Percentiles rank a stretch among this genome's conserved stretches.
phyloP scores from a whole-genome alignment of 2,329 filamentous ascomycete species.

The Botryotinia narcissicola region DNA sequence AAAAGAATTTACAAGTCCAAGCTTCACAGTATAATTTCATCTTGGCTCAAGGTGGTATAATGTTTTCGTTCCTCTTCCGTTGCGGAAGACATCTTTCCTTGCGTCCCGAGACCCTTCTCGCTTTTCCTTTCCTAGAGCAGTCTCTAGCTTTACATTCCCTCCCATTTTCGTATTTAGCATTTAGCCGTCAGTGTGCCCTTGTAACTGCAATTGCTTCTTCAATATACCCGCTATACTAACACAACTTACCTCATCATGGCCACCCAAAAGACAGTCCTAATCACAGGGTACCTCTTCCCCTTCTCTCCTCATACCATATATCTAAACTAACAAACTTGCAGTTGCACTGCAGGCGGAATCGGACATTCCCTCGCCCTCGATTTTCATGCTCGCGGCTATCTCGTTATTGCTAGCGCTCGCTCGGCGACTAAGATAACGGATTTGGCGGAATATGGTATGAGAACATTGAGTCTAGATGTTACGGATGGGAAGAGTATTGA shows the following conservation, averaged over 20 bases:
- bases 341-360: slow-evolving; percentile 40
- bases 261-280: neutral
- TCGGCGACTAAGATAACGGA: slow-evolving; percentile 39
- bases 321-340: neutral
- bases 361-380: slow-evolving; percentile 43
- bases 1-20: neutral
- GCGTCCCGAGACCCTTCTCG: neutral
- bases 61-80: neutral
- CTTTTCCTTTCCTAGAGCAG: neutral
- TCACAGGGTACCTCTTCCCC: neutral
- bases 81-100: neutral
- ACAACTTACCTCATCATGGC: neutral
- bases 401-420: slow-evolving; percentile 45
- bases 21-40: neutral
- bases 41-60: neutral
- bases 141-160: neutral
- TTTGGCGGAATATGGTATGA: slow-evolving; percentile 36
- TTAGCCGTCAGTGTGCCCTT: neutral
- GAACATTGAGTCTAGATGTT: slow-evolving; percentile 45
- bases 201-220: neutral
- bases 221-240: neutral
- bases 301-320: neutral
- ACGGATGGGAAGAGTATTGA: slow-evolving; percentile 32
- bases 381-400: slow-evolving; percentile 40
- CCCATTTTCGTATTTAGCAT: neutral